Conservation (phyloP, 495 filamentous ascomycete species). For the Aspergillus taichungensis region DNA sequence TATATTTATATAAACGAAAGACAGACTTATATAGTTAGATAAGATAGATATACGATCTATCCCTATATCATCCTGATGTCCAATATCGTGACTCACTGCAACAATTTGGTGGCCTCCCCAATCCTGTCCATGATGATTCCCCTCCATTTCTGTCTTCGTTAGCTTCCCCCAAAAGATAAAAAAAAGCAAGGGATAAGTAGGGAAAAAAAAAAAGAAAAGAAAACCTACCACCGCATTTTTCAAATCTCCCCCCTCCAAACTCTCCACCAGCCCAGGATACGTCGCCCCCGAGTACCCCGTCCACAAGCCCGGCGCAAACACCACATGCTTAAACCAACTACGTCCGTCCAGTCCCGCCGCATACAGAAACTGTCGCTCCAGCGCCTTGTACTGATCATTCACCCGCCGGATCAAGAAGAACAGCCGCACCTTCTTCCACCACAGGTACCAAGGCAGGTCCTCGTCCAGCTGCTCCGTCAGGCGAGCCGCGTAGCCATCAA, state of each 20-base stretch:
- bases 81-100: too few species aligned
- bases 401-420: slow-evolving; percentile 43
- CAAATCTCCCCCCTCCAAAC: slow-evolving; percentile 45
- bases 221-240: slow-evolving; percentile 33
- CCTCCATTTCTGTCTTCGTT: slow-evolving; percentile 35
- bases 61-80: too few species aligned
- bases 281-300: slow-evolving; percentile 78
- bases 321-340: slow-evolving; percentile 60
- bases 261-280: slow-evolving; percentile 54
- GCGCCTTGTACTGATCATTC: slow-evolving; percentile 53
- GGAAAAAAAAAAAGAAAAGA: slow-evolving; percentile 1
- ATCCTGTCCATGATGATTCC: slow-evolving; percentile 34
- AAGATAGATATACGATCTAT: too few species aligned
- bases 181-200: not conserved
- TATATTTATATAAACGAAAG: too few species aligned
- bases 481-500: slow-evolving; percentile 48
- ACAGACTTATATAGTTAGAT: slow-evolving; percentile 4
- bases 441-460: slow-evolving; percentile 67
- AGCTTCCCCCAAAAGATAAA: not conserved
- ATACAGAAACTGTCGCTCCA: slow-evolving; percentile 55
- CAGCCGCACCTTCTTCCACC: slow-evolving; percentile 58
- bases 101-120: slow-evolving; percentile 26
- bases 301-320: slow-evolving; percentile 72
- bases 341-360: slow-evolving; percentile 48
- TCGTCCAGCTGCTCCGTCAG: slow-evolving; percentile 40